Evolutionary conservation across 2,329 filamentous ascomycete species (phyloP).

Genomic region (Colletotrichum kahawae): DNA sequence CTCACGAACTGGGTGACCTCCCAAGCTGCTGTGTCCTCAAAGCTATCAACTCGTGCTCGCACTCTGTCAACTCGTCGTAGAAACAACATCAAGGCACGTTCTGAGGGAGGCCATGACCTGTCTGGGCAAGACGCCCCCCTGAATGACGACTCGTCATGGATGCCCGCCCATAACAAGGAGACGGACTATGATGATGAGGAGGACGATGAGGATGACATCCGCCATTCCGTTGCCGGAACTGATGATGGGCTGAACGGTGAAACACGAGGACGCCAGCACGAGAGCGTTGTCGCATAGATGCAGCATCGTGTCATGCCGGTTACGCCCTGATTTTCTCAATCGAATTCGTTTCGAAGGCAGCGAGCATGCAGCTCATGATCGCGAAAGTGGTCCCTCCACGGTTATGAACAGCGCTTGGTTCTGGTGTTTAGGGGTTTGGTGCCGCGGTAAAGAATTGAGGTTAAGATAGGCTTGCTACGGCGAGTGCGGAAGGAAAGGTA

Average conservation of each 20-base stretch:
- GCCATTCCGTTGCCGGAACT: constrained; percentile 54
- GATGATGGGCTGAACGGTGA: constrained; percentile 61
- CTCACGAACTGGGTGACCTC: constrained; percentile 96
- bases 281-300: constrained; percentile 50
- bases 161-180: constrained; percentile 70
- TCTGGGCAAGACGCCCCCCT: constrained; percentile 81
- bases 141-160: constrained; percentile 84
- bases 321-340: neutral
- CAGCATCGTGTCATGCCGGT: neutral
- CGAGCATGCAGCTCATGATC: neutral
- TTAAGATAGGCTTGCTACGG: neutral
- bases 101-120: constrained; percentile 76
- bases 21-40: constrained; percentile 86
- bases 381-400: neutral
- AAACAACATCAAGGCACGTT: constrained; percentile 69
- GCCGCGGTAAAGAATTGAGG: constrained; percentile 7
- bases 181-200: constrained; percentile 67
- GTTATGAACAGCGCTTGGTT: neutral
- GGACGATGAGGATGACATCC: constrained; percentile 64
- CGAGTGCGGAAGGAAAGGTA: neutral
- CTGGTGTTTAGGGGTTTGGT: constrained; percentile 10
- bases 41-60: constrained; percentile 85
- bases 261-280: constrained; percentile 59
- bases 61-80: constrained; percentile 86
- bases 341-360: neutral